Conservation (phyloP, 352 stramenopile genomes). For the Globisporangium emineosum region DNA sequence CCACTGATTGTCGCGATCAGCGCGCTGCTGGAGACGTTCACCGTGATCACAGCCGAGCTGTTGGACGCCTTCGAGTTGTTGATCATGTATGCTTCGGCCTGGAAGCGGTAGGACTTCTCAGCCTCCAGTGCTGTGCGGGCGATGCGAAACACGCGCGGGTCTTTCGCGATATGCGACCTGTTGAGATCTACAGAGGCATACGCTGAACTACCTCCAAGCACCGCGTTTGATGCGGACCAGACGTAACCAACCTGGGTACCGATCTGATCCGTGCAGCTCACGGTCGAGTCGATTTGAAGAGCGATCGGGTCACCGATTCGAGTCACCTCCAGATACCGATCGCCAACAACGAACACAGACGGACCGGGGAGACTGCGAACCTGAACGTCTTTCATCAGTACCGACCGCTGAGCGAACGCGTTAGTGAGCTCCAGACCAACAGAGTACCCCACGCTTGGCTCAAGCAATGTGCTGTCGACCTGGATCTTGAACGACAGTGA, state of each 20-base stretch:
- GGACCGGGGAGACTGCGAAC: constrained; percentile 43
- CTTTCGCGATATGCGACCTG: constrained; percentile 49
- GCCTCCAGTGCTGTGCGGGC: constrained; percentile 30
- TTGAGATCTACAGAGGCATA: constrained; percentile 33
- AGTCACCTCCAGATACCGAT: constrained; percentile 31
- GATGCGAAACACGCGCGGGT: constrained; percentile 59
- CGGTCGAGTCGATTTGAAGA: constrained; percentile 40
- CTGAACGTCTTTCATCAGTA: constrained; percentile 27
- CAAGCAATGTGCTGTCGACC: constrained; percentile 43
- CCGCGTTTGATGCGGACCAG: constrained; percentile 38
- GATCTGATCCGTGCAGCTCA: constrained; percentile 42
- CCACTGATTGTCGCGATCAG: constrained; percentile 36
- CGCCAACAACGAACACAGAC: constrained; percentile 46
- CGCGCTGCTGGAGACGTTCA: constrained; percentile 39
- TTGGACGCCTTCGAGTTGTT: constrained; percentile 21
- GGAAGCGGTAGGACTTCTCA: constrained; percentile 55
- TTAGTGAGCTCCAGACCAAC: constrained; percentile 59
- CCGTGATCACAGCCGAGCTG: constrained; percentile 36
- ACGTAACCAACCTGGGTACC: constrained; percentile 35
- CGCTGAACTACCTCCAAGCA: constrained; percentile 2
- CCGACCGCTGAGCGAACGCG: constrained; percentile 39
- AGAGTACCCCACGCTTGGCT: constrained; percentile 35
- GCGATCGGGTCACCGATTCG: constrained; percentile 32
- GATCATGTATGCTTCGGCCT: constrained; percentile 46
- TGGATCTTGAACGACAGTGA: constrained; percentile 23